phyloP scores from a whole-genome alignment of 495 filamentous ascomycete species.

The Hypoxylon cercidicola region DNA sequence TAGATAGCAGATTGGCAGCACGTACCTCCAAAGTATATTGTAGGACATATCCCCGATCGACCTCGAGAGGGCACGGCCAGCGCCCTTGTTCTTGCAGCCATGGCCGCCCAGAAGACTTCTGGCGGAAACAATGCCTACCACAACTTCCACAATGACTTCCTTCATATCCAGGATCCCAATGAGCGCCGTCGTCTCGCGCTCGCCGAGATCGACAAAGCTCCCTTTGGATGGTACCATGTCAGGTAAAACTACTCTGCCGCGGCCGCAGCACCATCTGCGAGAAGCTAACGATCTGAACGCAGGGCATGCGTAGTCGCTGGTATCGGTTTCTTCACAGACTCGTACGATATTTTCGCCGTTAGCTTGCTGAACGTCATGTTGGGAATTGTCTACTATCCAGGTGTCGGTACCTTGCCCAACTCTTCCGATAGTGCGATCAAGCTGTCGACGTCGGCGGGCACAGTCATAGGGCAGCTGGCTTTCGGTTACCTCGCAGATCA shows the following conservation, averaged over 20 bases:
- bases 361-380: slow-evolving; percentile 73
- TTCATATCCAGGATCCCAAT: slow-evolving; percentile 75
- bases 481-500: slow-evolving; percentile 86
- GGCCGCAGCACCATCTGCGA: neutral
- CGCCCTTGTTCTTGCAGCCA: slow-evolving; percentile 19
- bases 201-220: slow-evolving; percentile 81
- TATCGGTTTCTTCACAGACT: slow-evolving; percentile 86
- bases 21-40: slow-evolving; percentile 7
- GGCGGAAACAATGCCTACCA: slow-evolving; percentile 75
- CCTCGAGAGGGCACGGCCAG: slow-evolving; percentile 3
- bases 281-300: slow-evolving; percentile 14
- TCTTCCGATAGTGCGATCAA: slow-evolving; percentile 85
- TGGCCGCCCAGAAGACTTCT: slow-evolving; percentile 56
- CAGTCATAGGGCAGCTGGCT: slow-evolving; percentile 83
- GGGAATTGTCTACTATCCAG: slow-evolving; percentile 76
- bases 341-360: slow-evolving; percentile 81
- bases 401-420: slow-evolving; percentile 65
- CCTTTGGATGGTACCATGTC: slow-evolving; percentile 81
- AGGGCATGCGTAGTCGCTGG: slow-evolving; percentile 82
- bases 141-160: slow-evolving; percentile 72
- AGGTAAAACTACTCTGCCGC: slow-evolving; percentile 32
- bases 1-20: slow-evolving; percentile 23
- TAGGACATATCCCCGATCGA: slow-evolving; percentile 2
- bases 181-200: slow-evolving; percentile 79
- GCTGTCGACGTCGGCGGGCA: slow-evolving; percentile 86